Evolutionary conservation across 2,329 filamentous ascomycete genomes (phyloP), one percentile per base, ranked within the genome.

Genomic region (Pseudodiploospora longispora): DNA sequence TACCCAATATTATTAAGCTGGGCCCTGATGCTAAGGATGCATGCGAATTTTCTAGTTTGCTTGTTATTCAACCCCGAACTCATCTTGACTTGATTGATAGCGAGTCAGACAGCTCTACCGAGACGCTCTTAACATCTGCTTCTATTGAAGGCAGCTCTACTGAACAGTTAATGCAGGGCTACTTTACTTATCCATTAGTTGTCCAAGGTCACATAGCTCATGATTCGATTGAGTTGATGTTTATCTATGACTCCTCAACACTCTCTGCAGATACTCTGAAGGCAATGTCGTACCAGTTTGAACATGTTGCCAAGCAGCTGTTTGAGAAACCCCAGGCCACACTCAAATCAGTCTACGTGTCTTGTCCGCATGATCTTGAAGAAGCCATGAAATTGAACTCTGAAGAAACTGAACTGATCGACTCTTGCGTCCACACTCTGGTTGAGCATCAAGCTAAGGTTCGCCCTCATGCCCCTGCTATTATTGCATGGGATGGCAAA

Each of bases 401-500:
- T 12, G 30, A 4, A 9, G 27, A 27, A 19, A 36, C 19, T 19
- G 19, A 19, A 2, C 19, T 19, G 19, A 19, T 19, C 19, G 19
- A 19, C 19, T 5, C 27, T 10, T 34, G 33, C 19, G n/a, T 40
- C 5, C 41, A 43, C 28, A 29, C 9, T 1, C 29, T 43, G 27
- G 8, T 43, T 8, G 41, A 36, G 27, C 58, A 62, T 9, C 62
- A 61, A 40, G 65, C 64, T 10, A 46, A 43, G 8, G 50, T 51
- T 30, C 52, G 58, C 2, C 66, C 68, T 0, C 43, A 52, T 10
- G 55, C 59, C 7, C 49, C 55, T 5, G 69, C 69, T 27, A 61
- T 71, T 30, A 52, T 65, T 39, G 68, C 69, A 1, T 71, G 67
- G 67, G 68, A 71, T 44, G 68, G 68, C 12, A 47, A 55, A 39